phyloP scores from a whole-genome alignment of 2,329 filamentous ascomycete genomes.

The Ophiognomonia clavigignenti-juglandacearum region DNA sequence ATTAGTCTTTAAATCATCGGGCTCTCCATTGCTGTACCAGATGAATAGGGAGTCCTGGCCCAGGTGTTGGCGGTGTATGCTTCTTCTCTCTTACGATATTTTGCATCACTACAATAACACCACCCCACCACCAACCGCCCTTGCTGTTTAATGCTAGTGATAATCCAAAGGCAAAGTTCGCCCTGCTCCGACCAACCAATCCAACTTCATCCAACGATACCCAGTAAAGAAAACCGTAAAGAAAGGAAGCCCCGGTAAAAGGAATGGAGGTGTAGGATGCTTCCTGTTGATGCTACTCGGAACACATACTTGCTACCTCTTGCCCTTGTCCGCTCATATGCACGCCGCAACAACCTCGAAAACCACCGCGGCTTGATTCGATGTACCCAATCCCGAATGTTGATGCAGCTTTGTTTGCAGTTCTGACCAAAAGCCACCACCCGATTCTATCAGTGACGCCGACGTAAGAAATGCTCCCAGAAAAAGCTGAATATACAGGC shows the following conservation, averaged over 20 bases:
- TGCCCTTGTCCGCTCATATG: conserved; percentile 2
- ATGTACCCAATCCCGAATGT: conserved; percentile 1
- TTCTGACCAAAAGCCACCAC: conserved; percentile 9
- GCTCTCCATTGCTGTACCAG: too few relatives aligned
- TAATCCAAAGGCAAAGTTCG: neutral
- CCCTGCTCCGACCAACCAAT: neutral
- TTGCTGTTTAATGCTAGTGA: conserved; percentile 15
- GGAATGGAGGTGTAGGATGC: conserved; percentile 10
- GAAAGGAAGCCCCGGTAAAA: neutral
- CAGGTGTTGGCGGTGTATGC: too few relatives aligned
- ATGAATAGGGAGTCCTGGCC: too few relatives aligned
- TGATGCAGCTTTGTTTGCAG: conserved; percentile 11
- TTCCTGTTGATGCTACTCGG: conserved; percentile 6
- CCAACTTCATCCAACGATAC: neutral
- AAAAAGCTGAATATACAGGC: conserved; percentile 3
- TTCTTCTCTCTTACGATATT: too few relatives aligned
- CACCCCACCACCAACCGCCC: too few relatives aligned
- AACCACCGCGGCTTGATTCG: neutral
- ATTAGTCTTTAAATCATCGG: too few relatives aligned
- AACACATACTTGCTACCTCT: conserved; percentile 4
- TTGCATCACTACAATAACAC: too few relatives aligned
- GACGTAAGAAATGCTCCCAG: conserved; percentile 4
- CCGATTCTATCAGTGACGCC: conserved; percentile 13
- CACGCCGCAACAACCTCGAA: neutral
- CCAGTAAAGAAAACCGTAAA: neutral